Evolutionary conservation across 2,329 filamentous ascomycete species (phyloP).

Genomic region (Verticillium dahliae): DNA sequence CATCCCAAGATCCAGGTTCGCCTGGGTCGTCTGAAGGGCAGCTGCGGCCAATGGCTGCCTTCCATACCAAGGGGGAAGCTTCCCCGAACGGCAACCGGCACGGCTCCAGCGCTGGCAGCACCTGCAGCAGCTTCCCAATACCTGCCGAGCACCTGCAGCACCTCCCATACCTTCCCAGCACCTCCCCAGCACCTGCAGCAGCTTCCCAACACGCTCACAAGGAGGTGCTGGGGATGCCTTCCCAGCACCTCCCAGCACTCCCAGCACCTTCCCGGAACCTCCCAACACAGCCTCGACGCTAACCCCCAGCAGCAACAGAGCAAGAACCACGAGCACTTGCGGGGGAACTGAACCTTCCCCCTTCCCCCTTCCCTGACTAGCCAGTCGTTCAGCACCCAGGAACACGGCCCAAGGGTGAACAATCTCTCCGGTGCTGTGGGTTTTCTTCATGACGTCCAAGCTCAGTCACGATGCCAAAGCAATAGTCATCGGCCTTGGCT

Average conservation of each 20-base stretch:
- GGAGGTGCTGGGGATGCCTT: too few species aligned
- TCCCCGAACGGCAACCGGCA: not conserved
- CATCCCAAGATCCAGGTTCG: not conserved
- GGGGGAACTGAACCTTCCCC: not conserved
- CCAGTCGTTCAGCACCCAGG: too few species aligned
- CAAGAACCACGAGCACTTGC: not conserved
- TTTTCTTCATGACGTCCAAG: not conserved
- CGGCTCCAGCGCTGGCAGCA: not conserved
- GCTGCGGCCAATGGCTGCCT: not conserved
- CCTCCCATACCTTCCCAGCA: too few species aligned
- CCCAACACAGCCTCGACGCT: not conserved
- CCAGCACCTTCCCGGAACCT: too few species aligned
- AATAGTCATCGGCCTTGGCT: not conserved
- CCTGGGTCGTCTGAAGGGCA: not conserved
- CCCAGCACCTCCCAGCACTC: too few species aligned
- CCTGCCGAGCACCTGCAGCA: too few species aligned
- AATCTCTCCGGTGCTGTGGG: not conserved
- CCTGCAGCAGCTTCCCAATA: not conserved
- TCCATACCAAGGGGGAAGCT: not conserved
- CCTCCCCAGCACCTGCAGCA: too few species aligned
- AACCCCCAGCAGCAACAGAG: not conserved
- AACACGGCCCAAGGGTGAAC: not conserved
- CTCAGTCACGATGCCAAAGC: not conserved
- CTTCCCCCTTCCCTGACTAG: not conserved
- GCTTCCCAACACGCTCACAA: too few species aligned